Base-by-base conservation (phyloP, 2,329 filamentous ascomycete genomes). In the Aaosphaeria arxii region DNA sequence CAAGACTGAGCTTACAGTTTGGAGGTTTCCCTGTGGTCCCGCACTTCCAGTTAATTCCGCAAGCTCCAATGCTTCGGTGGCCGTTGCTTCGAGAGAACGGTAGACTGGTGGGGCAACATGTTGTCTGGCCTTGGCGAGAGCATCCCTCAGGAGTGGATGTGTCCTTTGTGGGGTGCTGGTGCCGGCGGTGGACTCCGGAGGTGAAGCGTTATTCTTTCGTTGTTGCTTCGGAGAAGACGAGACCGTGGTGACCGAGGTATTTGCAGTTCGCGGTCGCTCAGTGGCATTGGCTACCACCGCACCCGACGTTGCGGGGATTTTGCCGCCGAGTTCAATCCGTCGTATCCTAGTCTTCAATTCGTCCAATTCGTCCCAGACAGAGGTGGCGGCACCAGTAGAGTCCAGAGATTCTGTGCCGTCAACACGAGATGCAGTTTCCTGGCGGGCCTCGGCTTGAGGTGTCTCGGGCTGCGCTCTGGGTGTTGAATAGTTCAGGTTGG, bases 321-420 rank as follows among this genome's bases (percentile, higher is more conserved):
- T 96, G 49, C 91, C 91, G 2, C 89, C 95, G 57, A 95, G 72
- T 69, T 97, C 94, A 7, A 99, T 80, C 51, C 90, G 88, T 58
- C 89, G 86, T 59, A 99, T 96, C 30, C 94, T 84, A 38, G 89
- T 94, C 69, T 97, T 97, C 42, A 99, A 75, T 55, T 97, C 94
- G 59, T 97, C 94, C 30, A 99, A 74, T 70, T 99, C 94, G 66
- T 97, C 94, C 94, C 94, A 99, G 3, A 99, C 89, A 0, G 91
- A 96, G 2, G 91, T 95, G 9, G 91, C 89, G 1, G 89, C 90
- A 1, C 87, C 91, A 1, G 89, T 94, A 0, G 94, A 97, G 32
- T 88, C 78, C 0, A 88, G 92, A 0, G 94, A 97, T 60, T 94
- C 90, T 0, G 90, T 91, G 28, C 62, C 67, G 28, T 69, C 67